phyloP scores from a whole-genome alignment of 1,139 yeast species.

The Candida sp. region DNA sequence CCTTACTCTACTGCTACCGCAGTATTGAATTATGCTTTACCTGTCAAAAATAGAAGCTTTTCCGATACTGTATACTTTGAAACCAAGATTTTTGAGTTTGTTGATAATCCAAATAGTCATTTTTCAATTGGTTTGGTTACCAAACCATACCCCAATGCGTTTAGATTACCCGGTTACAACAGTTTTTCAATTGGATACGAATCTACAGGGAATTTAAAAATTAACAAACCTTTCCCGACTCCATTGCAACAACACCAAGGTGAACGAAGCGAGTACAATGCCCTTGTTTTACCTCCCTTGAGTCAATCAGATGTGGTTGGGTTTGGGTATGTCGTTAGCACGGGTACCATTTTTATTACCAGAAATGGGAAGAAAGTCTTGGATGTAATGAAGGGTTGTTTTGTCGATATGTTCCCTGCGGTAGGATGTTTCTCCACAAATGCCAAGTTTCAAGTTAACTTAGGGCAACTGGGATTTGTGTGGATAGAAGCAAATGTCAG shows the following conservation, averaged over 20 bases:
- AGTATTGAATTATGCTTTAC: slow-evolving; percentile 60
- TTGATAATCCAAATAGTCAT: slow-evolving; percentile 40
- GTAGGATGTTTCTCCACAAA: slow-evolving; percentile 76
- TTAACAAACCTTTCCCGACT: slow-evolving; percentile 70
- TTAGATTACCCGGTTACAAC: slow-evolving; percentile 83
- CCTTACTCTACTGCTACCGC: slow-evolving; percentile 47
- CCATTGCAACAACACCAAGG: slow-evolving; percentile 45
- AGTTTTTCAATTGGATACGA: slow-evolving; percentile 86
- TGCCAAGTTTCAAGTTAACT: slow-evolving; percentile 74
- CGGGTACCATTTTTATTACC: slow-evolving; percentile 85
- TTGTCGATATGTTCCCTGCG: slow-evolving; percentile 81
- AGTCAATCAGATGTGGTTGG: slow-evolving; percentile 91
- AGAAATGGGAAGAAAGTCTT: slow-evolving; percentile 85
- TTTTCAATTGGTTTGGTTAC: slow-evolving; percentile 80
- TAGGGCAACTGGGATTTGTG: slow-evolving; percentile 91
- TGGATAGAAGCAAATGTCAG: slow-evolving; percentile 94
- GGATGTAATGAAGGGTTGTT: slow-evolving; percentile 80
- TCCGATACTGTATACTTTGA: slow-evolving; percentile 72
- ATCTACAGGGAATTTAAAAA: slow-evolving; percentile 75
- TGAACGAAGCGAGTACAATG: slow-evolving; percentile 49
- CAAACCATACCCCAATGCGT: slow-evolving; percentile 79
- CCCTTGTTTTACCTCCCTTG: slow-evolving; percentile 73
- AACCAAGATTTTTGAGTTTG: slow-evolving; percentile 56
- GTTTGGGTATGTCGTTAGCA: slow-evolving; percentile 76
- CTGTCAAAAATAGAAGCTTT: slow-evolving; percentile 48